These are phyloP conservation scores for Gracilaria domingensis DNA, from an alignment of 23 red algal species.

Conservation along the genomic window DNA sequence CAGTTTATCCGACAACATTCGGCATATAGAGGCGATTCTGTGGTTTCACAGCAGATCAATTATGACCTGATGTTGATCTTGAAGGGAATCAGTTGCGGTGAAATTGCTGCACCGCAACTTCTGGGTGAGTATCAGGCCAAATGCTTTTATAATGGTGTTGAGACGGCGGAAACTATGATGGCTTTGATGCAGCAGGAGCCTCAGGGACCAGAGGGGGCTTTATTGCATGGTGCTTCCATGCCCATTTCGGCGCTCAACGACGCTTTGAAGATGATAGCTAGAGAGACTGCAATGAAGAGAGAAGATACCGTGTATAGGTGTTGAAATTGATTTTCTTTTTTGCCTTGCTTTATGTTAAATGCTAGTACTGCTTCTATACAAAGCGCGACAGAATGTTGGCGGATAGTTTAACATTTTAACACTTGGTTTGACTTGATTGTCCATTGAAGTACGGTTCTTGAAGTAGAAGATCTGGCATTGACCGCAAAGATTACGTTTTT, in stretches of 20 bases:
- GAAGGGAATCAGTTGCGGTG: slow-evolving; percentile 74
- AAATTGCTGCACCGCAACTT: slow-evolving; percentile 66
- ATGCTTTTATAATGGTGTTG: slow-evolving; percentile 47
- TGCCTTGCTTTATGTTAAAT: neutral
- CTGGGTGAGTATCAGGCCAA: slow-evolving; percentile 77
- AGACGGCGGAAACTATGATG: slow-evolving; percentile 65
- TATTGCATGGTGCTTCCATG: slow-evolving; percentile 65
- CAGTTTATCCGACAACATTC: slow-evolving; percentile 86
- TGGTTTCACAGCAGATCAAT: slow-evolving; percentile 66
- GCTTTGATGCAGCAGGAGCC: slow-evolving; percentile 63
- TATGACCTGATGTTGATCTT: slow-evolving; percentile 86
- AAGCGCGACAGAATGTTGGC: neutral
- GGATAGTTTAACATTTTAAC: neutral
- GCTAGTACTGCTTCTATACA: neutral
- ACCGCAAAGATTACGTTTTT: too few relatives aligned
- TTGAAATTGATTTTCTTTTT: neutral
- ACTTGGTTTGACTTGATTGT: too few relatives aligned
- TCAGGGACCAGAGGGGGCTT: slow-evolving; percentile 54
- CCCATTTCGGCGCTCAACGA: slow-evolving; percentile 12
- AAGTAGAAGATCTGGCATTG: too few relatives aligned
- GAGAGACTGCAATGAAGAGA: neutral
- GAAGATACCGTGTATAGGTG: slow-evolving; percentile 29
- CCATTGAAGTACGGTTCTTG: too few relatives aligned
- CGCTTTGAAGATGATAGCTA: slow-evolving; percentile 5
- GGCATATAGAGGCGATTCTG: slow-evolving; percentile 81